Evolutionary conservation across 345 rosid species (phyloP).

Genomic region (Sonneratia alba): DNA sequence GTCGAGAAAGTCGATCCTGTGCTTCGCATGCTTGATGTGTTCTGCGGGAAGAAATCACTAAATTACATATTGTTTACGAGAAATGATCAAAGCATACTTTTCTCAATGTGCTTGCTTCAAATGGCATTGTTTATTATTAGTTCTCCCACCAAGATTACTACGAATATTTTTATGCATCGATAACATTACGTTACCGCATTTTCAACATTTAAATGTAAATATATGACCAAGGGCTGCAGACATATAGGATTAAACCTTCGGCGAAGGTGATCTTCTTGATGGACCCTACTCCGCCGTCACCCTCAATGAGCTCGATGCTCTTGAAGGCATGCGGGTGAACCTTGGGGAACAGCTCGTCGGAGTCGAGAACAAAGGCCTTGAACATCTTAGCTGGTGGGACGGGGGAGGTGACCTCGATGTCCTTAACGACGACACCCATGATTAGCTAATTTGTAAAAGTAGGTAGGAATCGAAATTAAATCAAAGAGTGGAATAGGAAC

Average conservation of each 20-base stretch:
- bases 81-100: neutral
- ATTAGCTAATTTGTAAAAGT: neutral
- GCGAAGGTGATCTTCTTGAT: neutral
- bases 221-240: no score
- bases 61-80: neutral
- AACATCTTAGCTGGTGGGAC: conserved; percentile 13
- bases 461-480: neutral
- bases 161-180: no score
- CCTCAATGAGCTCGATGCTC: neutral
- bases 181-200: no score
- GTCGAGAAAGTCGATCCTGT: conserved; percentile 26
- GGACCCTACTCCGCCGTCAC: neutral
- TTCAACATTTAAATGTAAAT: no score
- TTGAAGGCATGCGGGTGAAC: conserved; percentile 11
- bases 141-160: no score
- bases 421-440: neutral
- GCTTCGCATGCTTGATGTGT: conserved; percentile 21
- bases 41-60: conserved; percentile 5
- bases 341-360: conserved; percentile 10
- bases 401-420: neutral
- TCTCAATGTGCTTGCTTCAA: no score
- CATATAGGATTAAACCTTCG: neutral
- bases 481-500: neutral
- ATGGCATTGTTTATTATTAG: no score
- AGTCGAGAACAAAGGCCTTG: conserved; percentile 18